Evolutionary conservation across 495 filamentous ascomycete genomes (phyloP).

Genomic region (Neurospora tetraspora): DNA sequence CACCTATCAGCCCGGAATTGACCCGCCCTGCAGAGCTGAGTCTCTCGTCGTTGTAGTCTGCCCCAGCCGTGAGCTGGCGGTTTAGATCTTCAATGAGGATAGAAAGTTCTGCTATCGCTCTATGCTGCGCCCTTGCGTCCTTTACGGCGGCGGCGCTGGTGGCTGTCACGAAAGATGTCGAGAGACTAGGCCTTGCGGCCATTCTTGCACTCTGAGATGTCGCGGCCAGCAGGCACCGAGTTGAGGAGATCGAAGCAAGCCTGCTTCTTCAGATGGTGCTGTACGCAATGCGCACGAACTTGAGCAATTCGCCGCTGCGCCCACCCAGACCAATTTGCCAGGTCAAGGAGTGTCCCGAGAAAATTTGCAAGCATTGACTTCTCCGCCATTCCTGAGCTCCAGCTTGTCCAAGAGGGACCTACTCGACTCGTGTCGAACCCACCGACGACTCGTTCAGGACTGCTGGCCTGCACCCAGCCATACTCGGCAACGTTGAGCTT

Average conservation of each 20-base stretch:
- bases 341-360: background rate
- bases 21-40: constrained; percentile 55
- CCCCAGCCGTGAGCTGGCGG: constrained; percentile 79
- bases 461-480: constrained; percentile 74
- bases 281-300: background rate
- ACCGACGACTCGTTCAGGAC: constrained; percentile 52
- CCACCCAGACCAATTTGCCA: background rate
- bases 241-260: constrained; percentile 64
- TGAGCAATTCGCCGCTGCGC: background rate
- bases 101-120: background rate
- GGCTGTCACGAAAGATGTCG: constrained; percentile 47
- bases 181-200: constrained; percentile 30
- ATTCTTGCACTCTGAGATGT: constrained; percentile 32
- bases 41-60: constrained; percentile 82
- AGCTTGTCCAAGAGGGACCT: constrained; percentile 49
- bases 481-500: constrained; percentile 66
- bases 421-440: constrained; percentile 39
- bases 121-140: constrained; percentile 57
- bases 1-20: constrained; percentile 27
- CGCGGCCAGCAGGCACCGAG: constrained; percentile 52
- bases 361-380: constrained; percentile 27
- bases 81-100: constrained; percentile 65
- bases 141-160: constrained; percentile 47
- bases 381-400: constrained; percentile 45
- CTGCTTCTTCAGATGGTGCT: constrained; percentile 45